A percentile compares a stretch with the other conserved stretches of the same genome.
phyloP scores from a whole-genome alignment of 2,329 filamentous ascomycete genomes.

The Penicillium sp. region DNA sequence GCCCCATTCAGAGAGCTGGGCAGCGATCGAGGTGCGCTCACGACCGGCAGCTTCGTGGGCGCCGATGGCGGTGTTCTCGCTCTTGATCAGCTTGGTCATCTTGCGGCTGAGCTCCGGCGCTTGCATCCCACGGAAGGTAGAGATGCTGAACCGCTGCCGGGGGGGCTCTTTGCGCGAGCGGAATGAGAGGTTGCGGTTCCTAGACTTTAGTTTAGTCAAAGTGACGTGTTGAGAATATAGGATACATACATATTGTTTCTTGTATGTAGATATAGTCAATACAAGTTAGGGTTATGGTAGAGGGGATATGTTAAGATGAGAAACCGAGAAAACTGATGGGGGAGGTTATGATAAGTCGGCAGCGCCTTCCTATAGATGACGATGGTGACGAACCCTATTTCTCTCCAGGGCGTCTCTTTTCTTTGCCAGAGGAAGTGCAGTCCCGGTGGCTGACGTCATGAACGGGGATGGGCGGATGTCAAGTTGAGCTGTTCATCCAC shows the following conservation, averaged over 20 bases:
- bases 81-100: conserved; percentile 91
- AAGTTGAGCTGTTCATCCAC: not conserved
- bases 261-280: conserved; percentile 6
- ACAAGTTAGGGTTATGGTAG: conserved; percentile 1
- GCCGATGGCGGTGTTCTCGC: conserved; percentile 82
- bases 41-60: conserved; percentile 82
- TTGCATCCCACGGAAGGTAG: conserved; percentile 76
- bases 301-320: not conserved
- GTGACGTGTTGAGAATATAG: not conserved
- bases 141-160: conserved; percentile 77
- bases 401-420: not conserved
- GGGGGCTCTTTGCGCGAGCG: conserved; percentile 36
- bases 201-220: conserved; percentile 18
- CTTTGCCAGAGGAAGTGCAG: conserved; percentile 15
- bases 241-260: conserved; percentile 15
- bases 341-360: not conserved
- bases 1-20: conserved; percentile 94
- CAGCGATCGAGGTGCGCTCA: conserved; percentile 80
- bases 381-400: conserved; percentile 19
- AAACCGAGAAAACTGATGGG: not conserved
- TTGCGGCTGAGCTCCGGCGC: conserved; percentile 88
- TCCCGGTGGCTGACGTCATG: conserved; percentile 34
- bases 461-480: conserved; percentile 21
- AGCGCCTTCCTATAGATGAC: conserved; percentile 29
- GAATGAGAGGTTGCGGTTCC: conserved; percentile 47